Conservation (phyloP, 1,139 yeast genomes). For the Lodderomyces elongisporus region DNA sequence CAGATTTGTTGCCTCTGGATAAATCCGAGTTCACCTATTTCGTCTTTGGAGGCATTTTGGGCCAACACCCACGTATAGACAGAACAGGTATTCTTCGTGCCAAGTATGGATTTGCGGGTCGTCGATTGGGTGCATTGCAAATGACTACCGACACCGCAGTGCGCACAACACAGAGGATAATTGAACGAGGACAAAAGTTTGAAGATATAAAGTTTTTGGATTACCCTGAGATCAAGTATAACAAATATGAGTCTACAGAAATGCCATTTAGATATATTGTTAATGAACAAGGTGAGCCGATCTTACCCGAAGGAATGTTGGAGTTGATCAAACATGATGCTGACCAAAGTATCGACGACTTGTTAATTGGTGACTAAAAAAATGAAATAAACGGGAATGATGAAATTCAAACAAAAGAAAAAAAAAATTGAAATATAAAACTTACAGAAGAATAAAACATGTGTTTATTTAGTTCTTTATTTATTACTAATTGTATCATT, state of each 20-base stretch:
- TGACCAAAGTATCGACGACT: conserved; percentile 67
- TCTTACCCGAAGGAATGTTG: conserved; percentile 88
- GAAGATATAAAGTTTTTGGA: conserved; percentile 79
- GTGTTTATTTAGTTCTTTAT: no score
- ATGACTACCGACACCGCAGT: conserved; percentile 98
- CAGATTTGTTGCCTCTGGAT: conserved; percentile 71
- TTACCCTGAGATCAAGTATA: conserved; percentile 89
- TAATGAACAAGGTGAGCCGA: conserved; percentile 58
- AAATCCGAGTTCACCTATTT: conserved; percentile 67
- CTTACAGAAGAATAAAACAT: no score
- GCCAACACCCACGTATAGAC: conserved; percentile 95
- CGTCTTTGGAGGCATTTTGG: conserved; percentile 93
- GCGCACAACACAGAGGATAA: conserved; percentile 77
- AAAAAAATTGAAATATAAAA: no score
- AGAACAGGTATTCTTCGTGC: conserved; percentile 82
- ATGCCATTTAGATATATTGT: conserved; percentile 94
- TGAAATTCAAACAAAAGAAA: no score
- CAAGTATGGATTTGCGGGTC: conserved; percentile 78
- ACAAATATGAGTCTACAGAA: conserved; percentile 85
- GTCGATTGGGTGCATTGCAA: conserved; percentile 80
- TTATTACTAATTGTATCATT: no score
- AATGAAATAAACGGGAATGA: no score
- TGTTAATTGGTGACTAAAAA: conserved; percentile 25
- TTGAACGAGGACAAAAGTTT: conserved; percentile 52
- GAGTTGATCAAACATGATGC: conserved; percentile 81